phyloP scores from a whole-genome alignment of 2,329 filamentous ascomycete species.

The Talaromyces sp. region DNA sequence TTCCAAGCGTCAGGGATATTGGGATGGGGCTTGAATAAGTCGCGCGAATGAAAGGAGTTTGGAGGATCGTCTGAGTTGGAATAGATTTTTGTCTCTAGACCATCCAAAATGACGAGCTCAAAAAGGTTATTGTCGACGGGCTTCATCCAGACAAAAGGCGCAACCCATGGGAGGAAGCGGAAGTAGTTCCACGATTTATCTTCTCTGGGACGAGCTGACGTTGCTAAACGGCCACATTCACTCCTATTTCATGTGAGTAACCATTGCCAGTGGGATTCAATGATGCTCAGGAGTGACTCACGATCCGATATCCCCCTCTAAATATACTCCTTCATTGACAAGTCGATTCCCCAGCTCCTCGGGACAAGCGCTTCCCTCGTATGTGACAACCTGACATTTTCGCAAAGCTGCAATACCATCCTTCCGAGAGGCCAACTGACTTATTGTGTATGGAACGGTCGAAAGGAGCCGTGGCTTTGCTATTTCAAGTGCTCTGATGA shows the following conservation, averaged over 20 bases:
- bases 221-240: background rate
- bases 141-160: background rate
- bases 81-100: background rate
- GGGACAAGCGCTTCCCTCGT: background rate
- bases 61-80: background rate
- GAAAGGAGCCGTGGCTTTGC: background rate
- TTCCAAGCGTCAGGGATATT: slow-evolving; percentile 19
- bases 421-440: background rate
- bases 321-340: background rate
- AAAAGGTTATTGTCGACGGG: background rate
- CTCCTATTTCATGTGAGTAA: too few species aligned
- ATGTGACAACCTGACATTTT: background rate
- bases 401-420: background rate
- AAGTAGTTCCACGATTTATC: background rate
- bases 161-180: too few species aligned
- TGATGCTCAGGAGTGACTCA: too few species aligned
- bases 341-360: background rate
- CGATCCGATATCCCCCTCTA: too few species aligned
- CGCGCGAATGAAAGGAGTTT: background rate
- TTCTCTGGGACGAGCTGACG: background rate
- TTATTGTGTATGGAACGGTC: background rate
- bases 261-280: too few species aligned
- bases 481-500: background rate
- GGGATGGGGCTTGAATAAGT: background rate
- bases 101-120: background rate